Evolutionary conservation across 352 stramenopile genomes (phyloP).

Genomic region (Pythium pyrilobum): DNA sequence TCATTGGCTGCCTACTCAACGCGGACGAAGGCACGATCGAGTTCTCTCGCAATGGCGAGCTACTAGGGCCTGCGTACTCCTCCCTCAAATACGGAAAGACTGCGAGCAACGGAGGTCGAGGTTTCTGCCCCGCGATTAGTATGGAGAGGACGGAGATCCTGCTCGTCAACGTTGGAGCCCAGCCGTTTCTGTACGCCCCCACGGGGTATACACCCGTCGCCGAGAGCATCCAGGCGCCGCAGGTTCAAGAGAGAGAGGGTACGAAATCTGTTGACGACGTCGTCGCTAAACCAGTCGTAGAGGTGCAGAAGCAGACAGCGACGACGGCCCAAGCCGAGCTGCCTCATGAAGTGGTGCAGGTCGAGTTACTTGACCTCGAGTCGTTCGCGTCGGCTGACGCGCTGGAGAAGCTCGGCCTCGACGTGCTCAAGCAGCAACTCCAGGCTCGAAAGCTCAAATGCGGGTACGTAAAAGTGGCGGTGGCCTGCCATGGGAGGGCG

Average conservation of each 20-base stretch:
- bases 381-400: conserved; percentile 48
- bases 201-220: conserved; percentile 42
- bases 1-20: conserved; percentile 87
- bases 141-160: conserved; percentile 80
- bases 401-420: conserved; percentile 87
- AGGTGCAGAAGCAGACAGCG: background rate
- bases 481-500: background rate
- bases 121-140: conserved; percentile 79
- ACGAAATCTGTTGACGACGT: background rate
- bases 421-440: conserved; percentile 91
- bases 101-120: background rate
- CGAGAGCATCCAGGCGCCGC: conserved; percentile 13
- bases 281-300: no score
- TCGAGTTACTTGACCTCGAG: conserved; percentile 43
- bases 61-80: conserved; percentile 55
- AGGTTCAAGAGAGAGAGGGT: background rate
- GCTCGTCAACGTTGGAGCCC: conserved; percentile 79
- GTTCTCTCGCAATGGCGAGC: conserved; percentile 84
- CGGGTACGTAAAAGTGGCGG: conserved; percentile 54
- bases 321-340: background rate
- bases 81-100: conserved; percentile 28
- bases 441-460: conserved; percentile 93
- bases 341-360: background rate
- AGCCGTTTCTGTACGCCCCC: conserved; percentile 55
- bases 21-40: conserved; percentile 58